Conservation (phyloP, 192 early-diverging fungal species). For the Podochytrium sp. region DNA sequence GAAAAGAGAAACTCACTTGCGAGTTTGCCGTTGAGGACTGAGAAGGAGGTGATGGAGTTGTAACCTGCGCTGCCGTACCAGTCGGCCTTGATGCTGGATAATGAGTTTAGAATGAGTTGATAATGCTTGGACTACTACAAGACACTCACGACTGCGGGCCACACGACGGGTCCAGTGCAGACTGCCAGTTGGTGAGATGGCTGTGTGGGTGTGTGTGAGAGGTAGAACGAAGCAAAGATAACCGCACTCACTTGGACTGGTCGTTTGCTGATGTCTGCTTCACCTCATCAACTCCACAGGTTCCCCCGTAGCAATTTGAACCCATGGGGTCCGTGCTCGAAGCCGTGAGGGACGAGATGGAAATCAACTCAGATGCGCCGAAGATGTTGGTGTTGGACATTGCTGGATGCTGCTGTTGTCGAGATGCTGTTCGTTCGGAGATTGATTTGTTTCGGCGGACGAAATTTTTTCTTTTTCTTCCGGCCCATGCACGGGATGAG, state of each 20-base stretch:
- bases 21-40: neutral
- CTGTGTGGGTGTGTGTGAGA: too few relatives aligned
- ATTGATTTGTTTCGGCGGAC: neutral
- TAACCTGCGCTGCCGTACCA: neutral
- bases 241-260: constrained; percentile 10
- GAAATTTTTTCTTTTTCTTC: neutral
- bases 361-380: neutral
- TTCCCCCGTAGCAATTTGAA: neutral
- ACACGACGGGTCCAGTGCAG: neutral
- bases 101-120: too few relatives aligned
- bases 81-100: constrained; percentile 9
- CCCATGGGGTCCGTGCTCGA: neutral
- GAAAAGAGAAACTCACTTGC: neutral
- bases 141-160: neutral
- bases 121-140: neutral
- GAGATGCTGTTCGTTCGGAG: neutral
- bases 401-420: too few relatives aligned
- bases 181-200: constrained; percentile 12
- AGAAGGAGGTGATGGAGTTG: neutral
- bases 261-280: constrained; percentile 10
- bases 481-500: neutral
- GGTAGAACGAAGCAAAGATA: too few relatives aligned
- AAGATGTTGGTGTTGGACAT: neutral
- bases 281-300: neutral
- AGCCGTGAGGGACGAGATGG: neutral